phyloP scores from a whole-genome alignment of 371 early-diverging fungal genomes.

The Mortierella sp. region DNA sequence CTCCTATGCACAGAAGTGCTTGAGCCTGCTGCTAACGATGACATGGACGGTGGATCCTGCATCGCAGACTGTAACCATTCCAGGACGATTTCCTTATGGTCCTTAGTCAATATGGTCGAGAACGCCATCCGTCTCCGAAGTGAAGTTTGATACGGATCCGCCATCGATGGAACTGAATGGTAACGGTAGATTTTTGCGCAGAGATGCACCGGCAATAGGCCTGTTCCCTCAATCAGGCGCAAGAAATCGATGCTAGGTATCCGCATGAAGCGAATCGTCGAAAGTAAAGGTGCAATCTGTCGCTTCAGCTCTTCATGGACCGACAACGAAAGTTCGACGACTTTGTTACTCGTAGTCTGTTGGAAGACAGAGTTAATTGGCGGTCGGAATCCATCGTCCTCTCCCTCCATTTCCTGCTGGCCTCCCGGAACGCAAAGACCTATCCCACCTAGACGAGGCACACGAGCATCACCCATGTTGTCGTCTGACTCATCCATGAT shows the following conservation, averaged over 20 bases:
- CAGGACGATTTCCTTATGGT: slow-evolving; percentile 32
- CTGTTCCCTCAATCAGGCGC: slow-evolving; percentile 48
- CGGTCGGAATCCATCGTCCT: slow-evolving; percentile 37
- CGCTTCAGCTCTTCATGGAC: slow-evolving; percentile 34
- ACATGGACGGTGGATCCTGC: not conserved
- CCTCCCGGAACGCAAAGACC: slow-evolving; percentile 10
- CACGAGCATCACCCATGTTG: slow-evolving; percentile 6
- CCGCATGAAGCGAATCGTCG: slow-evolving; percentile 43
- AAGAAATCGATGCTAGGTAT: slow-evolving; percentile 45
- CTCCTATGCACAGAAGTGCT: not conserved
- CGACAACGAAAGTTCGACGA: slow-evolving; percentile 16
- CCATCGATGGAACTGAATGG: slow-evolving; percentile 53
- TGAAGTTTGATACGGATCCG: slow-evolving; percentile 39
- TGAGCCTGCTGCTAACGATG: not conserved
- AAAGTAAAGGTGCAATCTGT: slow-evolving; percentile 27
- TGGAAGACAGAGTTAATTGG: slow-evolving; percentile 40
- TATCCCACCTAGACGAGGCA: not conserved
- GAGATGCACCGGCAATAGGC: slow-evolving; percentile 37
- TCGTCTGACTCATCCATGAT: slow-evolving; percentile 5
- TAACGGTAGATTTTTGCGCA: slow-evolving; percentile 50
- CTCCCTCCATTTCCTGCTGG: slow-evolving; percentile 16
- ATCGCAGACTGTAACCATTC: slow-evolving; percentile 31
- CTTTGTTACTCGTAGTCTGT: slow-evolving; percentile 15
- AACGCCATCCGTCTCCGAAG: slow-evolving; percentile 48
- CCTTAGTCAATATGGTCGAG: slow-evolving; percentile 40